These are phyloP conservation scores for Apiospora marii DNA, from an alignment of 2,329 filamentous ascomycete species.

Conservation along the genomic window DNA sequence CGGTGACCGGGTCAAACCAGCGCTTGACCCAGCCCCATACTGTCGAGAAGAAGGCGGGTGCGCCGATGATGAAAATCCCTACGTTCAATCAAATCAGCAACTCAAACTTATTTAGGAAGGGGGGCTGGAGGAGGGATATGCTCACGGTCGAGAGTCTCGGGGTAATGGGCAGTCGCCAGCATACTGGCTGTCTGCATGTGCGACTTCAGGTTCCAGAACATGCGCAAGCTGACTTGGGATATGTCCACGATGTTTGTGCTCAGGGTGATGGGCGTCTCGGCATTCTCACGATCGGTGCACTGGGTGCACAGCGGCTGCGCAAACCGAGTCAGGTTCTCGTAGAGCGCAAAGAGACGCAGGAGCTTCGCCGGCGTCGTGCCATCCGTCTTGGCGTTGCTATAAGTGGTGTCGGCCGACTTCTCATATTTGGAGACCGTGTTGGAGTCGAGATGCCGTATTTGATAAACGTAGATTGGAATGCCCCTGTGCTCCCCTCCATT, in stretches of 20 bases:
- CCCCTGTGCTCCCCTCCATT: conserved; percentile 59
- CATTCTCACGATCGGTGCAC: conserved; percentile 73
- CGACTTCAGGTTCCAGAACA: conserved; percentile 93
- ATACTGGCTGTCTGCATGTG: conserved; percentile 95
- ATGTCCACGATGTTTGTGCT: conserved; percentile 97
- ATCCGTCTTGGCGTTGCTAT: conserved; percentile 67
- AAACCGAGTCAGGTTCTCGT: conserved; percentile 91
- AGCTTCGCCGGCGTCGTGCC: conserved; percentile 77
- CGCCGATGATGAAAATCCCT: conserved; percentile 77
- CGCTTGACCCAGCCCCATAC: conserved; percentile 96
- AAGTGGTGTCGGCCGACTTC: conserved; percentile 60
- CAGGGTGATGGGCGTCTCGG: conserved; percentile 86
- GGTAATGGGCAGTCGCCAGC: conserved; percentile 91
- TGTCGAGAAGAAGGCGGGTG: conserved; percentile 88
- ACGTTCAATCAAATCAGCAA: conserved; percentile 28
- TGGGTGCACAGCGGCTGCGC: conserved; percentile 84
- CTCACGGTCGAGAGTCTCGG: conserved; percentile 88
- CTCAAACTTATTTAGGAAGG: background rate
- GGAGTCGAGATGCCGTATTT: conserved; percentile 82
- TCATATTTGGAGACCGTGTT: conserved; percentile 85
- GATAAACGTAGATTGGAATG: conserved; percentile 91
- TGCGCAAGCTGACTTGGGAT: conserved; percentile 83
- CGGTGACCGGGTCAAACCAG: conserved; percentile 94
- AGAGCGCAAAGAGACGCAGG: conserved; percentile 87
- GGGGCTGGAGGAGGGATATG: conserved; percentile 47